Percentiles rank a stretch among this genome's conserved stretches.
phyloP scores from a whole-genome alignment of 1,284 basidiomycete genomes.

The Ustilago shanxiensis region DNA sequence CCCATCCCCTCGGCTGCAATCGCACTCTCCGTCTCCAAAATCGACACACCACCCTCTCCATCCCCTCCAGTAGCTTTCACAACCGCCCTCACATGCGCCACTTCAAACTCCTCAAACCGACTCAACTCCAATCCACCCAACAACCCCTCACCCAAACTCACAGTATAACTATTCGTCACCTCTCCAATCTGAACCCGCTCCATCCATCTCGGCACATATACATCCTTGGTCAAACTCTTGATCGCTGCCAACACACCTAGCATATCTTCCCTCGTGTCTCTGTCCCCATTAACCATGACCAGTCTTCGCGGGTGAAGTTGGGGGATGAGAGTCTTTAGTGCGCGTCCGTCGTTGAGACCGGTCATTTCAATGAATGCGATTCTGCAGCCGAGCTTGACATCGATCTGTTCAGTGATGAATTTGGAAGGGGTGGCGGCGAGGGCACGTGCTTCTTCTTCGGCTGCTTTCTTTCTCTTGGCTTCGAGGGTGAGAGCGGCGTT shows the following conservation, averaged over 20 bases:
- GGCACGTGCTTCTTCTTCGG: slow-evolving; percentile 27
- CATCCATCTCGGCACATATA: slow-evolving; percentile 81
- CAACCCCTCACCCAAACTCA: slow-evolving; percentile 90
- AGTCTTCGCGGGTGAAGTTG: slow-evolving; percentile 87
- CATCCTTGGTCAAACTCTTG: slow-evolving; percentile 83
- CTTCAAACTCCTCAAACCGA: slow-evolving; percentile 81
- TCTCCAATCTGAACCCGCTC: slow-evolving; percentile 90
- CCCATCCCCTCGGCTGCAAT: neutral
- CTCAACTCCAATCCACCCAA: slow-evolving; percentile 86
- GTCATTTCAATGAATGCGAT: slow-evolving; percentile 94
- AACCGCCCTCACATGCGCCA: slow-evolving; percentile 26
- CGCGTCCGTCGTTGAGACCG: slow-evolving; percentile 93
- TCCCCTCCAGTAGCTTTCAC: slow-evolving; percentile 1
- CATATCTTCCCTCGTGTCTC: slow-evolving; percentile 39
- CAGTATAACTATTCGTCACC: slow-evolving; percentile 92
- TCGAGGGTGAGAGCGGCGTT: slow-evolving; percentile 70
- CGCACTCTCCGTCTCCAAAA: slow-evolving; percentile 19
- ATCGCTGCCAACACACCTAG: slow-evolving; percentile 38
- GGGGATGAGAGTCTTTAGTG: slow-evolving; percentile 94
- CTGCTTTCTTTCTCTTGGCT: slow-evolving; percentile 76
- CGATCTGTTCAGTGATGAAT: slow-evolving; percentile 81
- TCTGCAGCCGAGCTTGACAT: slow-evolving; percentile 84
- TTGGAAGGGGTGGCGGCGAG: slow-evolving; percentile 87
- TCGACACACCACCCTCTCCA: slow-evolving; percentile 8
- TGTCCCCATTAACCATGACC: slow-evolving; percentile 64